phyloP scores from a whole-genome alignment of 495 filamentous ascomycete species.

The Xylaria cubensis region DNA sequence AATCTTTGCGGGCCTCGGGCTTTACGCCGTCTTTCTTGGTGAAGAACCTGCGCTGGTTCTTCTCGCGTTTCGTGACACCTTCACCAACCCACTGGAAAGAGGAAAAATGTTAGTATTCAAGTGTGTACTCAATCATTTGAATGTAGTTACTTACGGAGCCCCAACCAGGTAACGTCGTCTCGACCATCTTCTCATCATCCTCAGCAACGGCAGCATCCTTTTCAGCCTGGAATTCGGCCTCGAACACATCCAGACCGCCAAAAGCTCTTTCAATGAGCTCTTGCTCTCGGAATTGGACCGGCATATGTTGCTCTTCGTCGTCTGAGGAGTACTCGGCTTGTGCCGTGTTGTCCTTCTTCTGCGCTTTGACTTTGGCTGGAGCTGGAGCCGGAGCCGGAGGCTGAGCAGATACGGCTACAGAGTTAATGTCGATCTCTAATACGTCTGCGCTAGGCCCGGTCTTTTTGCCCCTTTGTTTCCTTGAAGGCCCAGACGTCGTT shows the following conservation, averaged over 20 bases:
- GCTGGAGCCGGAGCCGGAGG: constrained; percentile 27
- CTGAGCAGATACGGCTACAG: constrained; percentile 36
- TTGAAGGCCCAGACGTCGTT: constrained; percentile 28
- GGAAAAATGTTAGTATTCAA: constrained; percentile 37
- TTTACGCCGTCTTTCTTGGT: constrained; percentile 80
- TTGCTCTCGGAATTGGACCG: constrained; percentile 75
- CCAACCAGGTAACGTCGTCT: constrained; percentile 91
- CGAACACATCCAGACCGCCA: constrained; percentile 82
- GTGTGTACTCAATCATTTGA: not conserved
- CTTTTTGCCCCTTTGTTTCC: constrained; percentile 40
- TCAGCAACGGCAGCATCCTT: constrained; percentile 75
- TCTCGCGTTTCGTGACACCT: constrained; percentile 70
- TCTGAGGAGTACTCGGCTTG: constrained; percentile 53
- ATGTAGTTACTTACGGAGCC: constrained; percentile 50
- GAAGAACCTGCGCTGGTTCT: constrained; percentile 66
- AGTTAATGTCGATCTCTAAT: constrained; percentile 36
- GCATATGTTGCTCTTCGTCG: constrained; percentile 62
- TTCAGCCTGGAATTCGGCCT: constrained; percentile 79
- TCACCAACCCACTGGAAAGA: constrained; percentile 70
- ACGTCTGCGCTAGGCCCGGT: constrained; percentile 32
- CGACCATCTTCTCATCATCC: constrained; percentile 84
- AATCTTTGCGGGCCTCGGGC: constrained; percentile 78
- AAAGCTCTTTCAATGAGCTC: constrained; percentile 86
- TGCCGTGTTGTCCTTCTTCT: constrained; percentile 38
- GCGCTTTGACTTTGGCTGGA: constrained; percentile 30